Evolutionary conservation across 2,329 filamentous ascomycete species (phyloP), one percentile per base, ranked within the genome.

Genomic region (Ophiostoma quercus): DNA sequence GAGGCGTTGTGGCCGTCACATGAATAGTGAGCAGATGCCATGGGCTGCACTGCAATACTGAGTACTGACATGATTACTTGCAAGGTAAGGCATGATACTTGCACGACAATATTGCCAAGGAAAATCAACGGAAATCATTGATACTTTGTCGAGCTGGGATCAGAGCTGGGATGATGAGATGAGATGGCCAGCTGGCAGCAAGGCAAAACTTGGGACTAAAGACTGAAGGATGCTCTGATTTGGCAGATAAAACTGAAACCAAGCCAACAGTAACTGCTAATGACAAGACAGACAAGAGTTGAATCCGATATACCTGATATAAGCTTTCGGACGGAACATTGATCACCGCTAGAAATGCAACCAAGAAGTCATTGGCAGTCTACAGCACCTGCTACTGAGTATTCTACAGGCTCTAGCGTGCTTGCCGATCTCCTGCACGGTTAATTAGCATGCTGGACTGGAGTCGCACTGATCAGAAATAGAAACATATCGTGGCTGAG

Each of bases 391-490:
- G 9, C 32, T 34, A 3, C 3, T 3, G 3, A 34, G 32, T 3
- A 34, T 34, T 6, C 34, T 34, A 34, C 34, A 34, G 34, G 39
- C 39, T 41, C 39, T 41, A 47, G 43, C 11, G 51, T 11, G 51
- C n/a, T 60, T 60, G 54, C 16, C 54, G 54, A 60, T 60, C 54
- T 60, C 12, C 57, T 62, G 57, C 57, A 62, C 57, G 57, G 57
- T 32, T 62, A 32, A 62, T 57, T 11, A 25, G 51, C 39, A 41
- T 41, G 51, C 51, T 57, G 22, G 25, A 29, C 25, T 29, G 25
- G 25, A 29, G 51, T 12, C 7, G 57, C 57, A 32, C 32, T 25
- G 57, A 16, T 62, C 57, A 16, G 25, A 62, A 62, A 62, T 62
- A 62, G 57, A 62, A 62, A 62, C 57, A 19, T 62, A 16, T 25